Base-by-base conservation (phyloP, 768 basidiomycete genomes). In the Amanita exitialis region DNA sequence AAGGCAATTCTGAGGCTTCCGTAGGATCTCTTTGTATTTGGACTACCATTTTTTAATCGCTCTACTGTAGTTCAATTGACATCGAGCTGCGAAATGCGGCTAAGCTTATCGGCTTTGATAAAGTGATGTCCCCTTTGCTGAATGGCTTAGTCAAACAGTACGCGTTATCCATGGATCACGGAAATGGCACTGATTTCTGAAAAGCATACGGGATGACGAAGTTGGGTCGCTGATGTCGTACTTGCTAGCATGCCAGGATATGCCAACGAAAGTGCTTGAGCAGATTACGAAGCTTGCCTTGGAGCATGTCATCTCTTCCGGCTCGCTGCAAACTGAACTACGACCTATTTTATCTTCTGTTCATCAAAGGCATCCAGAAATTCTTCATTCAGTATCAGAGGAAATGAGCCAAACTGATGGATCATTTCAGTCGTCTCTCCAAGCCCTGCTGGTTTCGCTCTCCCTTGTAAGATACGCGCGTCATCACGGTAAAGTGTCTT, bases 311-410 rank as follows among this genome's bases (percentile, higher is more conserved):
- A 41, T 70, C 1, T 53, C 64, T 37, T 53, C 58, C 1, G 66
- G 67, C 44, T 54, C 55, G 3, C 49, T 60, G 18, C 50, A 44
- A 15, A 28, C 20, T 16, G 32, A 35, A 35, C 13, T 51, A 15
- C 41, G 50, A 20, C 20, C 63, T 12, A 59, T 88, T 0, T 69
- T 92, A 34, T 70, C 74, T 7, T 66, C 69, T 21, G 62, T 90
- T 9, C 77, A 85, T 47, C 90, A 90, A 57, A 79, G 85, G 16
- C 71, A 86, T 57, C 76, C 82, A 0, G 12, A 23, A 3, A 16
- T 44, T 21, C 20, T 51, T 6, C 42, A 32, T 12, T 36, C 21
- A 10, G 32, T 37, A 16, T 51, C 43, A 13, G 32, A 51, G 3
- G 30, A 37, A 42, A 36, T 51, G 23, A 27, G 44, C 23, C 62